These are phyloP conservation scores for Xerocomellus intermedius DNA, from an alignment of 768 basidiomycete species.

Conservation along the genomic window DNA sequence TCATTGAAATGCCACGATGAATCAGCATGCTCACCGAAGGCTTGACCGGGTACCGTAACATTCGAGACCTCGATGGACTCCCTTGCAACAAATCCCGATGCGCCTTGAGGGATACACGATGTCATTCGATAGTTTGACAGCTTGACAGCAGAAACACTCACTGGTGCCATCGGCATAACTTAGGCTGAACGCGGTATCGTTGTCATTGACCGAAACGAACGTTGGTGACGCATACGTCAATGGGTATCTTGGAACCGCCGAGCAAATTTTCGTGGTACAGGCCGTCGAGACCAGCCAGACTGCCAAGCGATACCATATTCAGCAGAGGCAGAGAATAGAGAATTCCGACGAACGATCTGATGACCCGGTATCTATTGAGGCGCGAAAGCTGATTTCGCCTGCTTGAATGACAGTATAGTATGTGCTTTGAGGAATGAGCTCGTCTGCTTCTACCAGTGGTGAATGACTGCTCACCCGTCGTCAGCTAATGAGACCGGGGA, in stretches of 20 bases:
- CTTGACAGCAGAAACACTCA: constrained; percentile 35
- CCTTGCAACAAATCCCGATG: constrained; percentile 66
- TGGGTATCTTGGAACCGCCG: constrained; percentile 65
- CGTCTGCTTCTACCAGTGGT: not conserved
- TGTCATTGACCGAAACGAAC: constrained; percentile 59
- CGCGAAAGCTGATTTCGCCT: constrained; percentile 65
- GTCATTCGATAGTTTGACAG: not conserved
- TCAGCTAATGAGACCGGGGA: constrained; percentile 43
- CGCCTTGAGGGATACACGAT: constrained; percentile 40
- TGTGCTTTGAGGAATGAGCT: constrained; percentile 44
- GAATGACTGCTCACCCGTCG: constrained; percentile 48
- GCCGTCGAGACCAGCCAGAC: constrained; percentile 68
- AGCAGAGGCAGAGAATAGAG: not conserved
- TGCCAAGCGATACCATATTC: constrained; percentile 33
- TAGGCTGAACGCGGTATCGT: constrained; percentile 56
- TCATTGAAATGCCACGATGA: not conserved
- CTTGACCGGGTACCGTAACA: constrained; percentile 57
- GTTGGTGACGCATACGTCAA: constrained; percentile 64
- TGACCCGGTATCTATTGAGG: constrained; percentile 73
- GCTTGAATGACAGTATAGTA: constrained; percentile 62
- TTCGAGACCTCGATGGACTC: constrained; percentile 64
- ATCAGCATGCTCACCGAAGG: constrained; percentile 53
- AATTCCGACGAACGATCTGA: constrained; percentile 24
- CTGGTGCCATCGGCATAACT: constrained; percentile 70
- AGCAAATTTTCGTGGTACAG: constrained; percentile 57